These are phyloP conservation scores for Gamarada debralockiae DNA, from an alignment of 495 filamentous ascomycete genomes.

Conservation along the genomic window DNA sequence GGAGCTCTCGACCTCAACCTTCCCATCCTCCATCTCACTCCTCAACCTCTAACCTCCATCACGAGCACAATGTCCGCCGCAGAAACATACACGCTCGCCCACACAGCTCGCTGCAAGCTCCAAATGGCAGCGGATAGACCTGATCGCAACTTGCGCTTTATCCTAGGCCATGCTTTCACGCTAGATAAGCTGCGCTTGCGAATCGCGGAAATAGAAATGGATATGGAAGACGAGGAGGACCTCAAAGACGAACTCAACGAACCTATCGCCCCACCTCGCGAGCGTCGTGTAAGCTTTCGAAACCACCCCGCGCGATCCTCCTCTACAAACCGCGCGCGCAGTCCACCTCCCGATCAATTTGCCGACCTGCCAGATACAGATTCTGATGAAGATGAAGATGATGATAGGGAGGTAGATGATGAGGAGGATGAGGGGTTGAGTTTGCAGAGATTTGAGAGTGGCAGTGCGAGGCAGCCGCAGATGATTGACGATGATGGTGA, in stretches of 20 bases:
- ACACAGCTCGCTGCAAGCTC: constrained; percentile 15
- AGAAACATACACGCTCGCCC: constrained; percentile 12
- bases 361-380: neutral
- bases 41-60: neutral
- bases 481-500: constrained; percentile 4
- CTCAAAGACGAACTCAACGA: neutral
- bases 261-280: neutral
- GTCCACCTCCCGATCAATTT: constrained; percentile 1
- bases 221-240: neutral
- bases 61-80: constrained; percentile 4
- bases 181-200: constrained; percentile 10
- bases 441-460: constrained; percentile 8
- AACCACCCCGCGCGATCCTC: neutral
- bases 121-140: constrained; percentile 14
- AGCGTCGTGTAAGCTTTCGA: neutral
- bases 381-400: constrained; percentile 4
- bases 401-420: constrained; percentile 5
- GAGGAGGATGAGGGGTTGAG: constrained; percentile 1
- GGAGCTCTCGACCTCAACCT: no score
- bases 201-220: constrained; percentile 8
- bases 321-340: neutral
- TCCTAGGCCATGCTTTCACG: constrained; percentile 17
- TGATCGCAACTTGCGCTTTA: constrained; percentile 16
- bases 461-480: constrained; percentile 2
- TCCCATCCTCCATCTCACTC: no score